phyloP scores from a whole-genome alignment of 495 filamentous ascomycete species.

The Hypoxylon subgilvum region DNA sequence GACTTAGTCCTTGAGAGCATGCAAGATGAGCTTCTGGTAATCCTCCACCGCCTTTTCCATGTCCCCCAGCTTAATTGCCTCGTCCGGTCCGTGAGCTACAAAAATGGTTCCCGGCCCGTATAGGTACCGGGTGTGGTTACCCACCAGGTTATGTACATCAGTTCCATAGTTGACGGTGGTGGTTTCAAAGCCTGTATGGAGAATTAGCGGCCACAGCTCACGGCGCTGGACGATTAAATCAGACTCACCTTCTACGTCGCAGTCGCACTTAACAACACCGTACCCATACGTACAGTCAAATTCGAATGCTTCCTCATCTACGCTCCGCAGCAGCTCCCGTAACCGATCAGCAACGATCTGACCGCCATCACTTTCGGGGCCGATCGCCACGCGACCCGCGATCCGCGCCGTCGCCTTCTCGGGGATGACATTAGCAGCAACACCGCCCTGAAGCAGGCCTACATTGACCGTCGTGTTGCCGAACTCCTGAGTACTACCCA shows the following conservation, averaged over 20 bases:
- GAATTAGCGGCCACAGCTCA: neutral
- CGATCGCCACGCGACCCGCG: conserved; percentile 75
- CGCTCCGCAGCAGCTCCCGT: conserved; percentile 60
- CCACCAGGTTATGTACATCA: conserved; percentile 78
- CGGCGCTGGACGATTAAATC: neutral
- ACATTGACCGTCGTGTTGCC: conserved; percentile 90
- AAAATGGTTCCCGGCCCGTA: conserved; percentile 90
- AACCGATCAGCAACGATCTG: conserved; percentile 62
- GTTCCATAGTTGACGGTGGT: conserved; percentile 90
- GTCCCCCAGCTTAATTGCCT: conserved; percentile 73
- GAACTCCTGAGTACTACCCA: conserved; percentile 76
- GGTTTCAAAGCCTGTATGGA: conserved; percentile 67
- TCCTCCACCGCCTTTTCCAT: conserved; percentile 72
- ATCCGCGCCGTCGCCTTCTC: conserved; percentile 70
- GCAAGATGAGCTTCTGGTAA: conserved; percentile 71
- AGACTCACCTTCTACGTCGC: conserved; percentile 71
- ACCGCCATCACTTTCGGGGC: conserved; percentile 61
- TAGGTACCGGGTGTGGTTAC: conserved; percentile 78
- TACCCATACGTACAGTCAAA: conserved; percentile 67
- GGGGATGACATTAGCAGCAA: conserved; percentile 88
- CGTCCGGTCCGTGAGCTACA: conserved; percentile 86
- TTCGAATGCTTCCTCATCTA: conserved; percentile 63
- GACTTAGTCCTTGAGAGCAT: conserved; percentile 54
- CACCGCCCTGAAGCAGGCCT: conserved; percentile 76
- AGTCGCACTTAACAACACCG: conserved; percentile 75